Evolutionary conservation across 139 green algal genomes (phyloP).

Genomic region (Asterochloris erici): DNA sequence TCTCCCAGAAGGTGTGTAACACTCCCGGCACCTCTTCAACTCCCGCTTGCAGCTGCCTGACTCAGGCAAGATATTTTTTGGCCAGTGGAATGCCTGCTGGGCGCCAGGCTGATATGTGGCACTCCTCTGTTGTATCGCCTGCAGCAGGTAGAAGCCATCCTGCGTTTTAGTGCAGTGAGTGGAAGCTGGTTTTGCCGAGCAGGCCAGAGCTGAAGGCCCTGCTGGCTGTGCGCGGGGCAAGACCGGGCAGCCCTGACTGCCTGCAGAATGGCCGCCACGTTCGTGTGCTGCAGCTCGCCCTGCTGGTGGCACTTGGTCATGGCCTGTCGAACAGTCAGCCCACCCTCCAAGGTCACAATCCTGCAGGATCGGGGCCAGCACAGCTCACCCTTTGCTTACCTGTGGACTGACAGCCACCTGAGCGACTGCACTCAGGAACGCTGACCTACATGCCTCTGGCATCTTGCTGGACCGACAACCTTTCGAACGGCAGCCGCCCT

Average conservation of each 20-base stretch:
- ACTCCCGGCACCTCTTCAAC: neutral
- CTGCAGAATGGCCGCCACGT: neutral
- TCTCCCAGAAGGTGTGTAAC: constrained; percentile 23
- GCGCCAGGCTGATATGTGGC: neutral
- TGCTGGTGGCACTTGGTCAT: too few species aligned
- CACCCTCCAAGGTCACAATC: too few species aligned
- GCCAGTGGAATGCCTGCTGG: neutral
- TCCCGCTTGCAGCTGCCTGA: neutral
- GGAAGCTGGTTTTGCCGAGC: neutral
- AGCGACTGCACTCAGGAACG: neutral
- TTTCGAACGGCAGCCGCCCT: neutral
- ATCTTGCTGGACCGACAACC: neutral
- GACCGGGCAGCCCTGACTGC: neutral
- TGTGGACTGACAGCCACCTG: neutral
- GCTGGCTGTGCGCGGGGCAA: neutral
- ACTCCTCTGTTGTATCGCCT: neutral
- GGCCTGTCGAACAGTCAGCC: too few species aligned
- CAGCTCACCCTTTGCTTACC: neutral
- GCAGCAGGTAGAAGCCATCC: neutral
- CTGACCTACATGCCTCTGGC: neutral
- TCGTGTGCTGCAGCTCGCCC: neutral
- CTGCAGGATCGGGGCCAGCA: too few species aligned
- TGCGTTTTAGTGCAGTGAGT: neutral
- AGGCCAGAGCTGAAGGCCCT: neutral
- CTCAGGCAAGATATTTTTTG: too few species aligned